These are phyloP conservation scores for Alternaria infectoria DNA, from an alignment of 2,329 filamentous ascomycete species.

Conservation along the genomic window DNA sequence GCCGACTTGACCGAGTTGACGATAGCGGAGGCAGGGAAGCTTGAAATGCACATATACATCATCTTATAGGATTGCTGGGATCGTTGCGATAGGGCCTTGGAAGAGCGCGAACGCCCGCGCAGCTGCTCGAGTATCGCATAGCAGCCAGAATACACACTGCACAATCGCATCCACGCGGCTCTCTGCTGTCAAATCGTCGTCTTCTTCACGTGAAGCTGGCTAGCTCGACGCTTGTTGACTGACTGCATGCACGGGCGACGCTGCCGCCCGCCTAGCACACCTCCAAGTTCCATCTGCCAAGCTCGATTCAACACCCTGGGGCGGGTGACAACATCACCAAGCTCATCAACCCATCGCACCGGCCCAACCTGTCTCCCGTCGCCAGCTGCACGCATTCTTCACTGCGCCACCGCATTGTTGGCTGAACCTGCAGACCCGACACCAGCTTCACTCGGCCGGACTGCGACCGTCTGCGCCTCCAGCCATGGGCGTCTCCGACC, in stretches of 20 bases:
- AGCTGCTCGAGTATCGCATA: not conserved
- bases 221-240: constrained; percentile 5
- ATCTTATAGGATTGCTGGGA: not conserved
- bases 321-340: constrained; percentile 10
- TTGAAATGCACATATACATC: not conserved
- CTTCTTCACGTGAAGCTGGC: constrained; percentile 1
- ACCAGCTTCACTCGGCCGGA: constrained; percentile 17
- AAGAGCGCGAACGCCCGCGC: not conserved
- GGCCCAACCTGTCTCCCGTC: constrained; percentile 7
- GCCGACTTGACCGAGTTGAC: not conserved
- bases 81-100: not conserved
- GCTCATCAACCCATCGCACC: constrained; percentile 13
- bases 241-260: constrained; percentile 9
- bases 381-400: constrained; percentile 18
- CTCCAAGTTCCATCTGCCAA: constrained; percentile 7
- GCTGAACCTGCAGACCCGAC: not conserved
- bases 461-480: constrained; percentile 32
- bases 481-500: constrained; percentile 45
- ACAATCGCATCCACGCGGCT: not conserved
- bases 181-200: not conserved
- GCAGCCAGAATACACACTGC: not conserved
- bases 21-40: not conserved
- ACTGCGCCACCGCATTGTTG: constrained; percentile 1
- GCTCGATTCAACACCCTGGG: constrained; percentile 7
- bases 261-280: constrained; percentile 12